phyloP scores from a whole-genome alignment of 768 basidiomycete genomes.

The Mycena amicta region DNA sequence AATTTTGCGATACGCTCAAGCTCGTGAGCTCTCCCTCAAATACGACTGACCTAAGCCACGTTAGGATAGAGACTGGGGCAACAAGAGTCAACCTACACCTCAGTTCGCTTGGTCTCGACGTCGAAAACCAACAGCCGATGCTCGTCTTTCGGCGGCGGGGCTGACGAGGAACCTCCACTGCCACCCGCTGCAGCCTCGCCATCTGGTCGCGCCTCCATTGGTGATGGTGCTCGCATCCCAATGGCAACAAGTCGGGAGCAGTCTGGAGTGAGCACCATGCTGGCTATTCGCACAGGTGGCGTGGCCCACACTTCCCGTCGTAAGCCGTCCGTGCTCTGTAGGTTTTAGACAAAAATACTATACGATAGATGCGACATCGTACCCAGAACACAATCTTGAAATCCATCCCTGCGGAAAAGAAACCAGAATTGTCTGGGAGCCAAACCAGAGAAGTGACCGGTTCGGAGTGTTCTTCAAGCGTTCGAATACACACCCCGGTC shows the following conservation, averaged over 20 bases:
- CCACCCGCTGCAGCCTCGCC: conserved; percentile 35
- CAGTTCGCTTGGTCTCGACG: conserved; percentile 63
- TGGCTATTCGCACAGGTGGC: conserved; percentile 79
- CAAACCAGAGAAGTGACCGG: conserved; percentile 85
- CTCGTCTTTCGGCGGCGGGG: conserved; percentile 42
- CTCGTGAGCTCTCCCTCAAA: conserved; percentile 85
- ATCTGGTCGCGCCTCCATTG: conserved; percentile 28
- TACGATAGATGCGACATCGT: too few species aligned
- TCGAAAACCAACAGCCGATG: conserved; percentile 80
- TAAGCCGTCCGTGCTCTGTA: conserved; percentile 74
- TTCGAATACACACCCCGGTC: conserved; percentile 74
- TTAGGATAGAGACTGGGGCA: neutral
- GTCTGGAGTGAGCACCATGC: conserved; percentile 87
- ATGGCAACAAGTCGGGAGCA: conserved; percentile 82
- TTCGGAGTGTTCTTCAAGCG: conserved; percentile 73
- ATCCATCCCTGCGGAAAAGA: conserved; percentile 88
- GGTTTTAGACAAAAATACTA: too few species aligned
- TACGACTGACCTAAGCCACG: conserved; percentile 53
- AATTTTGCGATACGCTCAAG: conserved; percentile 84
- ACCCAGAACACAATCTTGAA: conserved; percentile 86
- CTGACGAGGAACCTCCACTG: conserved; percentile 34
- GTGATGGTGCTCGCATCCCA: conserved; percentile 55
- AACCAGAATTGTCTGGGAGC: conserved; percentile 87
- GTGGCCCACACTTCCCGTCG: conserved; percentile 69
- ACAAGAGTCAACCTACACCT: conserved; percentile 55